Evolutionary conservation across 768 basidiomycete species (phyloP).

Genomic region (Antrodiella citrinella): DNA sequence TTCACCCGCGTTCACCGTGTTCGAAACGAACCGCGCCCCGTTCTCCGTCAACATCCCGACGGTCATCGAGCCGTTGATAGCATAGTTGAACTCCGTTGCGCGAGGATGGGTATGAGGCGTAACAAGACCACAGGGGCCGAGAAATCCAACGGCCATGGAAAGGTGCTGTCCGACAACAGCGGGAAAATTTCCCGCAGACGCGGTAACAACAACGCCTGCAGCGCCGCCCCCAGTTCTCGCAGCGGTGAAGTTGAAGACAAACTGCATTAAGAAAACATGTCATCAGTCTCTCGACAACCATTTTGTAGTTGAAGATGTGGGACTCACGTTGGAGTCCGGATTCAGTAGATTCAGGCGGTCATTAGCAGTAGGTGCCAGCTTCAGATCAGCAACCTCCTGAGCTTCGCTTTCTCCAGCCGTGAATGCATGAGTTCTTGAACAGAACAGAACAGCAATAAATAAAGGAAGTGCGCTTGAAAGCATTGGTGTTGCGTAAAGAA

Average conservation of each 20-base stretch:
- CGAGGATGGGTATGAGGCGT: conserved; percentile 29
- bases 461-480: not conserved
- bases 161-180: conserved; percentile 19
- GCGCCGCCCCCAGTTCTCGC: conserved; percentile 7
- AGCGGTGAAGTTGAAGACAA: not conserved
- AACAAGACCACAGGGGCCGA: conserved; percentile 26
- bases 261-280: no score
- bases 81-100: conserved; percentile 26
- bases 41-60: conserved; percentile 22
- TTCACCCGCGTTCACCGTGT: conserved; percentile 15
- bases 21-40: conserved; percentile 22
- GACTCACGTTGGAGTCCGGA: not conserved
- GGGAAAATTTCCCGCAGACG: conserved; percentile 19
- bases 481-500: not conserved
- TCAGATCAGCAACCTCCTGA: conserved; percentile 5
- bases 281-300: no score
- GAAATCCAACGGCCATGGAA: conserved; percentile 21
- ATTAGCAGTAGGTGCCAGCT: conserved; percentile 3
- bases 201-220: conserved; percentile 18
- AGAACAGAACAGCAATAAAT: not conserved
- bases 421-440: not conserved
- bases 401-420: not conserved
- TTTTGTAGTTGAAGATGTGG: no score
- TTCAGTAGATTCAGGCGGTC: conserved; percentile 10
- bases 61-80: conserved; percentile 20